Evolutionary conservation across 139 green algal genomes (phyloP).

Genomic region (Microglena sp.): DNA sequence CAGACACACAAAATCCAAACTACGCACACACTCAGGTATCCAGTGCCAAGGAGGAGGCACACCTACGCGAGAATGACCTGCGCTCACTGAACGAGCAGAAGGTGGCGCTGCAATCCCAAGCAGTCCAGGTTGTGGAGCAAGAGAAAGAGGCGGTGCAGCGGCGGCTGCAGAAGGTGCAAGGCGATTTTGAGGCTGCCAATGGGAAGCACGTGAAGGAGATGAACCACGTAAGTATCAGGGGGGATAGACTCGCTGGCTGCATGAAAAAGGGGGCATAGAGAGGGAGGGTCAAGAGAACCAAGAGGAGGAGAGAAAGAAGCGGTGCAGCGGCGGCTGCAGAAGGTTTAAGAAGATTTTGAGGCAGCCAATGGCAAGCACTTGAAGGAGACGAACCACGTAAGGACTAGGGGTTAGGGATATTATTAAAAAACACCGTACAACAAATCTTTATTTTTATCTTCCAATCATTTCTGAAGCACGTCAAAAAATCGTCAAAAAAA

Average conservation of each 20-base stretch:
- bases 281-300: too few relatives aligned
- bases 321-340: slow-evolving; percentile 4
- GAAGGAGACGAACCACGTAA: slow-evolving; percentile 18
- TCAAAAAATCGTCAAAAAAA: too few relatives aligned
- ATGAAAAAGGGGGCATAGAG: too few relatives aligned
- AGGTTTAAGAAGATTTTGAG: slow-evolving; percentile 1
- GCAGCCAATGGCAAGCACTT: background rate
- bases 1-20: too few relatives aligned
- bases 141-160: slow-evolving; percentile 11
- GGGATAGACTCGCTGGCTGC: background rate
- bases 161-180: slow-evolving; percentile 3
- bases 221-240: background rate
- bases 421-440: too few relatives aligned
- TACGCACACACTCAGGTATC: background rate
- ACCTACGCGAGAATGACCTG: slow-evolving; percentile 7
- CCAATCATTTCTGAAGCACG: too few relatives aligned
- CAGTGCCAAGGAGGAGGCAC: background rate
- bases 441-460: too few relatives aligned
- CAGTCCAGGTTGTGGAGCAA: slow-evolving; percentile 7
- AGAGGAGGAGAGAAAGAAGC: slow-evolving; percentile 12
- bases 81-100: slow-evolving; percentile 4
- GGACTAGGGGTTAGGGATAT: too few relatives aligned
- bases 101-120: slow-evolving; percentile 11
- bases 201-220: slow-evolving; percentile 15
- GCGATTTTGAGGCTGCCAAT: background rate